A percentile compares a stretch with the other conserved stretches of the same genome.
phyloP scores from a whole-genome alignment of 1,139 yeast genomes.

The Zygotorulaspora mrakii region DNA sequence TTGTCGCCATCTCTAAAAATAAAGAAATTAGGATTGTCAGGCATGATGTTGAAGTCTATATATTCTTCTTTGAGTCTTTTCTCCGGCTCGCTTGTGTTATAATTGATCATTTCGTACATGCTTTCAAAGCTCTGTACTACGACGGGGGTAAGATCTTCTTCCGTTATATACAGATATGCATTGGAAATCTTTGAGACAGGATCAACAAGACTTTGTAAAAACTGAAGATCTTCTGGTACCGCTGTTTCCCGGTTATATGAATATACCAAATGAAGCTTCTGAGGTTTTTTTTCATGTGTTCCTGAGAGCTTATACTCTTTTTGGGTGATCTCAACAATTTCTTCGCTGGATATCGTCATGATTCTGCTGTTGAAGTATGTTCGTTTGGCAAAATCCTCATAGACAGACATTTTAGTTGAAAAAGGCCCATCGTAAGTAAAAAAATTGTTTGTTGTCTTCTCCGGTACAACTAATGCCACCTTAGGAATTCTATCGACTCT shows the following conservation, averaged over 20 bases:
- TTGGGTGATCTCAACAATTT: conserved; percentile 16
- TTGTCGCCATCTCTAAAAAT: conserved; percentile 56
- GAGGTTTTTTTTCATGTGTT: conserved; percentile 26
- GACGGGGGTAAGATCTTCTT: conserved; percentile 45
- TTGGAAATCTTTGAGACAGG: conserved; percentile 56
- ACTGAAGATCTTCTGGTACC: conserved; percentile 56
- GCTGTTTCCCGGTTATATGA: conserved; percentile 50
- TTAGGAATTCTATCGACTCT: conserved; percentile 33
- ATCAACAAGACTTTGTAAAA: conserved; percentile 57
- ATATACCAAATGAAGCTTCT: conserved; percentile 49
- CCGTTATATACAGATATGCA: conserved; percentile 50
- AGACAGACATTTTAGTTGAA: conserved; percentile 16
- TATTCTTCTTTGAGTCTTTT: conserved; percentile 44
- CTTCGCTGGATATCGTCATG: conserved; percentile 35
- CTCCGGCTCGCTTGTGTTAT: conserved; percentile 38
- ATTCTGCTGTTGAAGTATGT: conserved; percentile 37
- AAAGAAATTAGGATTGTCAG: conserved; percentile 58
- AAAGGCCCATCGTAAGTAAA: conserved; percentile 21
- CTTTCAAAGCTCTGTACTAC: conserved; percentile 44
- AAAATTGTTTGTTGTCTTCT: conserved; percentile 33
- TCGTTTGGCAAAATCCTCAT: conserved; percentile 40
- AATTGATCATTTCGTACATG: conserved; percentile 43
- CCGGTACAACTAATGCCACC: conserved; percentile 42
- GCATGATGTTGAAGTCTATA: conserved; percentile 49
- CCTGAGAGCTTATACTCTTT: conserved; percentile 16